Evolutionary conservation across 2,329 filamentous ascomycete species (phyloP), one percentile per base, ranked within the genome.

Genomic region (Apiospora pterosperma): DNA sequence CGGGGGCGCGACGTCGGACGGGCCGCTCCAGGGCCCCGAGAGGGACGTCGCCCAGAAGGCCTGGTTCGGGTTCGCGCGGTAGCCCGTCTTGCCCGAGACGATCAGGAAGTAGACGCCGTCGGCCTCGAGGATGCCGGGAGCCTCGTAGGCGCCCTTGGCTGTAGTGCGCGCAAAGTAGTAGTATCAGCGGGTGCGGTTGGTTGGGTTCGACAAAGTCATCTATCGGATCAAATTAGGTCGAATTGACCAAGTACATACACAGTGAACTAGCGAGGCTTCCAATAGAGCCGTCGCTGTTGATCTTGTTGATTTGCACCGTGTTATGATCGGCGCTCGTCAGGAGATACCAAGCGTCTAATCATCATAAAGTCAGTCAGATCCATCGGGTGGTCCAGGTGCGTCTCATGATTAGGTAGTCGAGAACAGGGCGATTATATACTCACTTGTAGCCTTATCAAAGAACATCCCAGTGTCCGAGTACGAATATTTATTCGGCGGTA

Each of bases 381-480:
- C 41, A 42, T 23, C 41, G 19, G 41, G 12, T 42, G 23, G 6
- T 3, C n/a, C 1, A 38, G 12, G 36, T 5, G 1, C 12, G 14
- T 16, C 21, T 14, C 12, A 28, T 1, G 42, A 48, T 16, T 16
- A 28, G n/a, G 11, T 3, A 42, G 12, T 23, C n/a, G n/a, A 11
- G 3, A 42, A 42, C 5, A n/a, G n/a, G 12, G 21, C 42, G 42
- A 48, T 48, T 4, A 21, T n/a, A 14, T 6, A 19, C 65, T 66
- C 59, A 71, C 71, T 55, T 6, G 67, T 63, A 61, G 66, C 69
- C 23, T 76, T 72, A 63, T 80, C 78, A 14, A 70, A 65, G 63
- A 79, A 80, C 75, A 80, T 79, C 10, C 78, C 78, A 7, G 77
- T 79, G 61, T 79, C 77, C 1, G 75, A 77, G 63, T 79, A 79